These are phyloP conservation scores for Wickerhamiella dianesei DNA, from an alignment of 805 yeast species.

Conservation along the genomic window DNA sequence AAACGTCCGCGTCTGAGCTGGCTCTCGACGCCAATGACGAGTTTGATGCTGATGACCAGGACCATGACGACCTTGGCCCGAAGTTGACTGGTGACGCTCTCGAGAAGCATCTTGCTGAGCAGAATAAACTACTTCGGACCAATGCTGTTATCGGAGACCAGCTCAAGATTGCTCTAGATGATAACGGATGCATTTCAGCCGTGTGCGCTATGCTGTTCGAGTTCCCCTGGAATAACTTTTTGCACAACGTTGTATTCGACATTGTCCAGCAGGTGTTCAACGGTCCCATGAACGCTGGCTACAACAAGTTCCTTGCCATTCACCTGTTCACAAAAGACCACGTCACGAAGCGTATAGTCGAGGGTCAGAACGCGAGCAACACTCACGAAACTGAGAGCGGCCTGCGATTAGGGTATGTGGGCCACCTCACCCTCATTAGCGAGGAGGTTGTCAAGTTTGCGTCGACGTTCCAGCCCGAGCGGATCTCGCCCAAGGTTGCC, in stretches of 20 bases:
- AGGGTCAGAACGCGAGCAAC: constrained; percentile 48
- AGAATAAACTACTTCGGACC: constrained; percentile 28
- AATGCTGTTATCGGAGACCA: constrained; percentile 75
- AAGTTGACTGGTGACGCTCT: constrained; percentile 12
- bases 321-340: constrained; percentile 57
- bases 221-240: constrained; percentile 93
- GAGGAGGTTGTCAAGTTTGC: constrained; percentile 89
- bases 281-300: constrained; percentile 75
- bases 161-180: constrained; percentile 69
- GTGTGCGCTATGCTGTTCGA: constrained; percentile 64
- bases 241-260: constrained; percentile 95
- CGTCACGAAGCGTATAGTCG: constrained; percentile 43
- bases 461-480: constrained; percentile 45
- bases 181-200: constrained; percentile 51
- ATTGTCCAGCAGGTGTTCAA: constrained; percentile 87
- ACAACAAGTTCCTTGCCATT: constrained; percentile 60
- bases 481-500: constrained; percentile 41
- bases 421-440: constrained; percentile 85
- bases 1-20: constrained; percentile 1
- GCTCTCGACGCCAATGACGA: not conserved
- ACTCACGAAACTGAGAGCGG: constrained; percentile 45
- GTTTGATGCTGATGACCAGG: not conserved
- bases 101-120: constrained; percentile 16
- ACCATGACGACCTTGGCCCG: not conserved
- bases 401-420: constrained; percentile 84